Percentiles rank a stretch among this genome's conserved stretches.
Evolutionary conservation across 2,329 filamentous ascomycete species (phyloP).

Genomic region (Exophiala calicioides): DNA sequence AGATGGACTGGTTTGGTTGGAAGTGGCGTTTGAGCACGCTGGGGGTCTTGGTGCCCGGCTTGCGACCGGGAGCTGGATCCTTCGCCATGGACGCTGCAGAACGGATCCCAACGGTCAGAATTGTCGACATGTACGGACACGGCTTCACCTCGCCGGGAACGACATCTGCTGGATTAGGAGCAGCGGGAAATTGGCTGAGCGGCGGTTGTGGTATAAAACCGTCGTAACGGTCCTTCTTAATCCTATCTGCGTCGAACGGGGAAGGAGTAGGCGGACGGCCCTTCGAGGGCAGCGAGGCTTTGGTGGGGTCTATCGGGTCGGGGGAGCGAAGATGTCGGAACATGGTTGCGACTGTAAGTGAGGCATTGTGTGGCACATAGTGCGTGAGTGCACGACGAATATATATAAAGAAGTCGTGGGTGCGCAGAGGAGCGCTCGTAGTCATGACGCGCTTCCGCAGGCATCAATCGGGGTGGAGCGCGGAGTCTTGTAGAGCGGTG

Average conservation of each 20-base stretch:
- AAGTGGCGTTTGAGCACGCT: conserved; percentile 17
- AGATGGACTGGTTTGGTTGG: conserved; percentile 53
- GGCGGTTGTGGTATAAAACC: background rate
- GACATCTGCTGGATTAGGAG: no score
- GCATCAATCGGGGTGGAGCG: no score
- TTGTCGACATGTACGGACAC: no score
- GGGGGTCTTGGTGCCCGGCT: conserved; percentile 21
- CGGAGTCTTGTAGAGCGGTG: no score
- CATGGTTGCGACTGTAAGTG: conserved; percentile 26
- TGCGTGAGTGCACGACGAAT: no score
- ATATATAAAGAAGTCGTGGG: no score
- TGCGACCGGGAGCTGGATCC: conserved; percentile 19
- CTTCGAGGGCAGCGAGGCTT: conserved; percentile 14
- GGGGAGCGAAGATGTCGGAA: conserved; percentile 30
- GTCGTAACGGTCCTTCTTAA: no score
- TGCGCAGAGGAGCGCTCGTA: no score
- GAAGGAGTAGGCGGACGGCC: conserved; percentile 29
- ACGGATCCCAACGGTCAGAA: no score
- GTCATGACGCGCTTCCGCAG: no score
- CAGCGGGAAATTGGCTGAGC: conserved; percentile 17
- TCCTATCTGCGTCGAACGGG: background rate
- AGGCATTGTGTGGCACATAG: no score
- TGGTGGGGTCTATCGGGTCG: conserved; percentile 4
- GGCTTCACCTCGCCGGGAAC: no score
- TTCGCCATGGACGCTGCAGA: conserved; percentile 20